A percentile compares a stretch with the other conserved stretches of the same genome.
phyloP scores from a whole-genome alignment of 176 grass and related monocot genomes.

The Cymbopogon citratus region DNA sequence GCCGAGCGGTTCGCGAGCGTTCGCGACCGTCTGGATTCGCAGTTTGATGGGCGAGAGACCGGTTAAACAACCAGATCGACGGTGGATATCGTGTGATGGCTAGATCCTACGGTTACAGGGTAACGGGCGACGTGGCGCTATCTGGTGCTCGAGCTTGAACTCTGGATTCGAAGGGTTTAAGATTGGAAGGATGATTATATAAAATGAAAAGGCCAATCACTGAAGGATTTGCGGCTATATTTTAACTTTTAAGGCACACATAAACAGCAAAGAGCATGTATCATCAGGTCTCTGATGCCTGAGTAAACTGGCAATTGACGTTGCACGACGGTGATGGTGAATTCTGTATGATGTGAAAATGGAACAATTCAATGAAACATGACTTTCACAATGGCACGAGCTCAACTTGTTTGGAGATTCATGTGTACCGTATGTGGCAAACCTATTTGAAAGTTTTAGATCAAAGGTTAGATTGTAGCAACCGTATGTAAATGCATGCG shows the following conservation, averaged over 20 bases:
- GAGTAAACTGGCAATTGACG: neutral
- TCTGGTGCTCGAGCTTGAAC: no score
- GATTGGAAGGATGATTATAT: neutral
- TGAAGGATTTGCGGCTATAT: neutral
- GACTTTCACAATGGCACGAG: neutral
- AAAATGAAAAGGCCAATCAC: neutral
- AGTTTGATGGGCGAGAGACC: no score
- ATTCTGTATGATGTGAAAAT: neutral
- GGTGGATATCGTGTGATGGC: no score
- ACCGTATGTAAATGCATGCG: neutral
- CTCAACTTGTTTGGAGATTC: neutral
- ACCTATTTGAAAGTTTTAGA: neutral
- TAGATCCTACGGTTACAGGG: no score
- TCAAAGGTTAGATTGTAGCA: neutral
- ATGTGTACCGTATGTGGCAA: neutral
- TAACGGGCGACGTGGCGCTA: no score
- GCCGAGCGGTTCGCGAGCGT: no score
- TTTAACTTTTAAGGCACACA: neutral
- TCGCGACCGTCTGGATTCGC: no score
- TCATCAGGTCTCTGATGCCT: neutral
- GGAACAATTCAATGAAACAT: neutral
- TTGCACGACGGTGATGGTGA: neutral
- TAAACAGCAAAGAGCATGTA: neutral
- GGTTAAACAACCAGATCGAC: no score
- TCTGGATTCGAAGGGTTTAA: no score